Conservation (phyloP, 2,329 filamentous ascomycete species). For the Hypoxylon sp. region DNA sequence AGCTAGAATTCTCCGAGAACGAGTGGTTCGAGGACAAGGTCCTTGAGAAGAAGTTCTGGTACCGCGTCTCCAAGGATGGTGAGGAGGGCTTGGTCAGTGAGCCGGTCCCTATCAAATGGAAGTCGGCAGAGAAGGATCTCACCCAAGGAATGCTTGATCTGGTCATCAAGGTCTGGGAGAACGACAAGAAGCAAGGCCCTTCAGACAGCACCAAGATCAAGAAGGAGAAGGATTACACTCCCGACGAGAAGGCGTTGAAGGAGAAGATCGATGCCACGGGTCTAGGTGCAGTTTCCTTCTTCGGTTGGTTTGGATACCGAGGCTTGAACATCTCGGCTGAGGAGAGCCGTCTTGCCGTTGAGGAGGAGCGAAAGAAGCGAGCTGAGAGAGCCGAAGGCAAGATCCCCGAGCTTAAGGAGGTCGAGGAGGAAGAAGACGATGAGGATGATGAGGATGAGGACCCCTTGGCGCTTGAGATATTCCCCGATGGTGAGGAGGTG, state of each 20-base stretch:
- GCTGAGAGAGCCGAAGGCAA: constrained; percentile 66
- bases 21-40: constrained; percentile 83
- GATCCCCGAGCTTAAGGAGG: constrained; percentile 65
- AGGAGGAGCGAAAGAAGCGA: constrained; percentile 73
- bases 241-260: constrained; percentile 68
- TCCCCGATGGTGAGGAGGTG: constrained; percentile 87
- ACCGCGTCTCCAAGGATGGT: constrained; percentile 76
- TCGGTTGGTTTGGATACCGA: constrained; percentile 88
- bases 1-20: constrained; percentile 85
- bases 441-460: constrained; percentile 75
- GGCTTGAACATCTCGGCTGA: constrained; percentile 79
- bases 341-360: constrained; percentile 75
- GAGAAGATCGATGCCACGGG: constrained; percentile 72
- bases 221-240: constrained; percentile 69
- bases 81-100: constrained; percentile 87
- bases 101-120: constrained; percentile 91
- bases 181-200: constrained; percentile 64
- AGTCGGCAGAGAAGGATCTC: constrained; percentile 81
- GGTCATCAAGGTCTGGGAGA: constrained; percentile 78
- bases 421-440: constrained; percentile 70
- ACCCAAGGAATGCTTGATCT: constrained; percentile 85
- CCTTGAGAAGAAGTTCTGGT: constrained; percentile 94
- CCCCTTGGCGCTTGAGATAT: constrained; percentile 83
- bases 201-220: constrained; percentile 59
- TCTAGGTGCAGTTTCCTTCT: constrained; percentile 82